Conservation (phyloP, 495 filamentous ascomycete species). For the Aspergillus olivimuriae region DNA sequence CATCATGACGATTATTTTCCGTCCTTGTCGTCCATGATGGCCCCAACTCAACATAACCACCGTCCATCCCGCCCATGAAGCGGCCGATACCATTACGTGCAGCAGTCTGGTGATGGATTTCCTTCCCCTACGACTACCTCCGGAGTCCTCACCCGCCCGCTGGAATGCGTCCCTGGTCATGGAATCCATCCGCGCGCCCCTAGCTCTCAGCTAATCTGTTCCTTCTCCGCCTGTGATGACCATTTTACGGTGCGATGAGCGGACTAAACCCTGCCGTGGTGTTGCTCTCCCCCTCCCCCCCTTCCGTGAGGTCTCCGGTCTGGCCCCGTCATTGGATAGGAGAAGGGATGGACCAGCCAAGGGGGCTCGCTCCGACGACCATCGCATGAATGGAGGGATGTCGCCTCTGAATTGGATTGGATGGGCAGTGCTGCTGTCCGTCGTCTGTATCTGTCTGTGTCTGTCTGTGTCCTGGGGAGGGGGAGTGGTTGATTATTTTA, state of each 20-base stretch:
- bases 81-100: neutral
- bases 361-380: no score
- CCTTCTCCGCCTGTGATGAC: neutral
- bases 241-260: no score
- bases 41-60: neutral
- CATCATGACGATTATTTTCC: neutral
- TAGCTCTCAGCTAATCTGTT: neutral
- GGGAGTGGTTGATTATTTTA: no score
- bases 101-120: neutral
- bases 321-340: no score
- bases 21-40: neutral
- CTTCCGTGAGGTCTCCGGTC: no score
- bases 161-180: no score
- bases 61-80: neutral
- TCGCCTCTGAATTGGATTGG: neutral
- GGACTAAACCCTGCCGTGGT: no score
- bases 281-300: no score
- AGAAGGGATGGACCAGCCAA: no score
- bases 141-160: neutral
- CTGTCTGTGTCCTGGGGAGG: neutral
- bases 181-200: neutral
- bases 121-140: neutral
- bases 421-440: no score
- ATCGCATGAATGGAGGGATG: no score
- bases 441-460: neutral